Percentiles rank a stretch among this genome's conserved stretches.
Evolutionary conservation across 2,329 filamentous ascomycete genomes (phyloP).

Genomic region (Apiospora sp.): DNA sequence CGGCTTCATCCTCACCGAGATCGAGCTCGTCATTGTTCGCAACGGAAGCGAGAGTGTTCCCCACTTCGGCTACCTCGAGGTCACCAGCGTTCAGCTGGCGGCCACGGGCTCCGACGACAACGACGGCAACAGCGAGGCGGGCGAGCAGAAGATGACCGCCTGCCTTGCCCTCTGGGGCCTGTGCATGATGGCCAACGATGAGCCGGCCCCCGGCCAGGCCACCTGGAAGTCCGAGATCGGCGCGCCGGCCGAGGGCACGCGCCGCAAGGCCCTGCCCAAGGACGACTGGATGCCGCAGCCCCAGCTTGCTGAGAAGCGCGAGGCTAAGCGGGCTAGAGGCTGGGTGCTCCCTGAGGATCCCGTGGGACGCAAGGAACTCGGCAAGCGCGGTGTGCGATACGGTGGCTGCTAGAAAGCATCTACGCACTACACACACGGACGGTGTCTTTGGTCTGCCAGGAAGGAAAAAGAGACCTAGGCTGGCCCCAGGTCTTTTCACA

Average conservation of each 20-base stretch:
- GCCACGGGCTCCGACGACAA: conserved; percentile 44
- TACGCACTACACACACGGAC: background rate
- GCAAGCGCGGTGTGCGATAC: conserved; percentile 70
- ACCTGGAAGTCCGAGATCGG: conserved; percentile 77
- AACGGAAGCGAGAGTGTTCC: conserved; percentile 76
- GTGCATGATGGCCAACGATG: conserved; percentile 73
- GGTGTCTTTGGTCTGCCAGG: background rate
- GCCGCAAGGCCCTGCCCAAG: conserved; percentile 72
- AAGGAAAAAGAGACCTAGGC: background rate
- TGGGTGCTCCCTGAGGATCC: conserved; percentile 82
- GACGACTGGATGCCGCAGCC: conserved; percentile 80
- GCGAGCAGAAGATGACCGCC: conserved; percentile 67
- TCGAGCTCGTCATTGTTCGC: conserved; percentile 90
- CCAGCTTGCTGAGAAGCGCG: conserved; percentile 77
- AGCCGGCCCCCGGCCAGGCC: conserved; percentile 64
- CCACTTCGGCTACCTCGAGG: conserved; percentile 88
- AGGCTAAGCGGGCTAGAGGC: conserved; percentile 75
- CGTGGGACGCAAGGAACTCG: conserved; percentile 75
- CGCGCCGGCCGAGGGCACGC: conserved; percentile 75
- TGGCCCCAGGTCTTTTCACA: background rate
- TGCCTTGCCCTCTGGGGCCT: conserved; percentile 80
- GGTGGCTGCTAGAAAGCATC: conserved; percentile 47
- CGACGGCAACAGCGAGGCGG: conserved; percentile 39
- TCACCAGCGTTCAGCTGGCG: conserved; percentile 68
- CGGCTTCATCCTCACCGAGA: conserved; percentile 95